Conservation (phyloP, 306 rosid genomes). For the Cucumis sativus region DNA sequence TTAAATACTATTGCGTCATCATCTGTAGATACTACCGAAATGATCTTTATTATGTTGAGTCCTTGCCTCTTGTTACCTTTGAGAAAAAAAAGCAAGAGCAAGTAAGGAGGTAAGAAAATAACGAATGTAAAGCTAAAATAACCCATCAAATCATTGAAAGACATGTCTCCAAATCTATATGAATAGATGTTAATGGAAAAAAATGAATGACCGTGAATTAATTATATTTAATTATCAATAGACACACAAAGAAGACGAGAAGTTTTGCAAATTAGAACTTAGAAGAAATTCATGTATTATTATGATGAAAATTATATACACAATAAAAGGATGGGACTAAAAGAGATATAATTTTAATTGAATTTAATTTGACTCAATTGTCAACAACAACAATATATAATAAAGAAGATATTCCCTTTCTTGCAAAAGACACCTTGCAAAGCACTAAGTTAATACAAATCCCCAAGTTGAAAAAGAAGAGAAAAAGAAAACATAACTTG, state of each 20-base stretch:
- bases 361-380: constrained; percentile 2
- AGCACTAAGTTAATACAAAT: neutral
- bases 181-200: too few species aligned
- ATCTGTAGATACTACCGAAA: too few species aligned
- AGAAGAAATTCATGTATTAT: neutral
- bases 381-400: neutral
- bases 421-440: neutral
- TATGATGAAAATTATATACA: neutral
- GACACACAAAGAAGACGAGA: neutral
- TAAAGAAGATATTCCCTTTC: neutral
- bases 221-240: neutral
- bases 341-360: neutral
- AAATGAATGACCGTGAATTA: too few species aligned
- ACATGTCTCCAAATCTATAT: neutral
- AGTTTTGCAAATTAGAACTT: neutral
- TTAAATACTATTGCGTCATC: too few species aligned
- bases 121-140: too few species aligned
- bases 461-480: neutral
- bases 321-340: neutral
- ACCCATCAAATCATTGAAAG: neutral
- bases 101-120: neutral
- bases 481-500: neutral
- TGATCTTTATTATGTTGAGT: too few species aligned
- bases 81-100: too few species aligned
- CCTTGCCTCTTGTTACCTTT: too few species aligned